These are phyloP conservation scores for Areca catechu DNA, from an alignment of 176 grass and related monocot species.

Conservation along the genomic window DNA sequence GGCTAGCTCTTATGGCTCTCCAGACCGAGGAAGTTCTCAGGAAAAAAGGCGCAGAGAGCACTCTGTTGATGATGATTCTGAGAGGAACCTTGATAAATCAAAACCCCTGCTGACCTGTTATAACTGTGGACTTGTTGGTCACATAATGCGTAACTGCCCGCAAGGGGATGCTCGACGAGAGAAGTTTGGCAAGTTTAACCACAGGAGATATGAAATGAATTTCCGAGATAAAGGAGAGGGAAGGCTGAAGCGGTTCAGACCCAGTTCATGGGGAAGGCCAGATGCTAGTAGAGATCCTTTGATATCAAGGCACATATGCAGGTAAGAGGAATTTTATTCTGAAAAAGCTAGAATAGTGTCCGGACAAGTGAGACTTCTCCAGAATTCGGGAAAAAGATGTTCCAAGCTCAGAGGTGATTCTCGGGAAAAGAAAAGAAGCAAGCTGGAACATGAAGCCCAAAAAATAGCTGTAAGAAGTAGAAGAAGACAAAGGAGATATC, in stretches of 20 bases:
- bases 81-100: constrained; percentile 21
- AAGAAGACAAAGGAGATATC: constrained; percentile 11
- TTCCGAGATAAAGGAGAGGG: constrained; percentile 19
- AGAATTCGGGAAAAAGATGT: constrained; percentile 2
- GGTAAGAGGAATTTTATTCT: constrained; percentile 24
- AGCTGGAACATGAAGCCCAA: not conserved
- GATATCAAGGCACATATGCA: constrained; percentile 9
- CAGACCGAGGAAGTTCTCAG: constrained; percentile 10
- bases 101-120: constrained; percentile 32
- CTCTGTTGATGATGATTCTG: constrained; percentile 14
- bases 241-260: constrained; percentile 23
- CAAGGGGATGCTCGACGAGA: not conserved
- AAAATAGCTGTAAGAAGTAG: not conserved
- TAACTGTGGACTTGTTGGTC: constrained; percentile 27
- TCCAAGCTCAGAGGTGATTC: constrained; percentile 10
- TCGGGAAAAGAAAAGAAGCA: constrained; percentile 25
- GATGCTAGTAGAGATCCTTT: constrained; percentile 25
- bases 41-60: constrained; percentile 25
- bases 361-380: constrained; percentile 13
- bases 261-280: constrained; percentile 10
- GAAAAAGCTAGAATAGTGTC: constrained; percentile 7
- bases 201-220: constrained; percentile 25
- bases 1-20: constrained; percentile 19
- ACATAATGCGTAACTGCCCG: constrained; percentile 24
- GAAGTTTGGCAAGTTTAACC: constrained; percentile 15